Evolutionary conservation across 805 yeast species (phyloP).

Genomic region (Spathaspora passalidarum): DNA sequence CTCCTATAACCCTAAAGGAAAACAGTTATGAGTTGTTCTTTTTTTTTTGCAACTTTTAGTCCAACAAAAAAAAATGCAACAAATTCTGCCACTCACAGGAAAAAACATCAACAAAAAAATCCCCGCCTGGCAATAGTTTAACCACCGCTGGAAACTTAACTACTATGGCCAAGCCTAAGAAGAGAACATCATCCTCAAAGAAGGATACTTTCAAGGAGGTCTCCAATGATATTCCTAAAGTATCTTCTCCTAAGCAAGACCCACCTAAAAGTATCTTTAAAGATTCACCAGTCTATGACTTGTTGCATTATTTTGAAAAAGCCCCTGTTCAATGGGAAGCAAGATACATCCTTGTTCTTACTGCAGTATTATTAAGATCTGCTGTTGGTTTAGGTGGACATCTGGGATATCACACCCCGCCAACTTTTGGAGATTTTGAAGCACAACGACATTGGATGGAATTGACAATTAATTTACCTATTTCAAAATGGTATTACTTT

Average conservation of each 20-base stretch:
- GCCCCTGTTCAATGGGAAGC: conserved; percentile 92
- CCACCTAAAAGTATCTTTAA: conserved; percentile 7
- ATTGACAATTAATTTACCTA: conserved; percentile 72
- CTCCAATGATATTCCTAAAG: neutral
- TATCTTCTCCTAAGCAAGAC: neutral
- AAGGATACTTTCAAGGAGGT: neutral
- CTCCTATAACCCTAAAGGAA: neutral
- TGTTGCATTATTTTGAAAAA: conserved; percentile 72
- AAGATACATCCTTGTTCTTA: conserved; percentile 66
- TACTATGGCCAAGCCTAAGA: conserved; percentile 5
- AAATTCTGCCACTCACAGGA: neutral
- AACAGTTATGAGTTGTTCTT: neutral
- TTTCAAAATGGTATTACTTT: conserved; percentile 80
- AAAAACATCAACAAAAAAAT: neutral
- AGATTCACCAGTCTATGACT: conserved; percentile 68
- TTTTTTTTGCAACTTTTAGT: neutral
- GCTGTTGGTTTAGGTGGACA: conserved; percentile 89
- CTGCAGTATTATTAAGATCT: conserved; percentile 72
- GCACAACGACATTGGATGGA: conserved; percentile 99
- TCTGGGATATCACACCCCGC: conserved; percentile 70
- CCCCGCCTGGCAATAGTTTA: neutral
- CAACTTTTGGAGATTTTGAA: conserved; percentile 93
- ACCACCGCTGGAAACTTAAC: neutral
- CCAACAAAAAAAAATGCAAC: neutral
- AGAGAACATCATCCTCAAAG: neutral